Evolutionary conservation across 1,284 basidiomycete species (phyloP).

Genomic region (Heterobasidion annosum): DNA sequence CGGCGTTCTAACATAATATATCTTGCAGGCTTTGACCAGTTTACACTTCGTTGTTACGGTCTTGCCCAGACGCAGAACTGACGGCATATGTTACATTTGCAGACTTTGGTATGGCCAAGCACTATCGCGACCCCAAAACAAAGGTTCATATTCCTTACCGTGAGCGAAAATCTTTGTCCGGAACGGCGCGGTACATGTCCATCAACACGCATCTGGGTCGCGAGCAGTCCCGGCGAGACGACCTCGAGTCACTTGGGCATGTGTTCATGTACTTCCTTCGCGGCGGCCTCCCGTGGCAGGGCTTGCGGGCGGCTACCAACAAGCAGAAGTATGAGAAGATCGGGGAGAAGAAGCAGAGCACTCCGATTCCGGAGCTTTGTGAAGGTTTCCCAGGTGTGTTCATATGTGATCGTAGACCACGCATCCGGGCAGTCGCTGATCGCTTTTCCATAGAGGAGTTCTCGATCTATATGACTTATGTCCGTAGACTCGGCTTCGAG

Average conservation of each 20-base stretch:
- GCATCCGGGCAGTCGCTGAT: background rate
- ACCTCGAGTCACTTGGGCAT: constrained; percentile 90
- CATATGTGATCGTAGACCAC: background rate
- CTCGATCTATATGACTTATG: constrained; percentile 95
- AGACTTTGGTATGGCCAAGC: constrained; percentile 99
- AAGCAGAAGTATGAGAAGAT: constrained; percentile 99
- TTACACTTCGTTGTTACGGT: background rate
- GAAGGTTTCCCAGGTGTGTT: constrained; percentile 90
- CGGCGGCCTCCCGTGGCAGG: constrained; percentile 92
- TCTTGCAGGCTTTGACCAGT: background rate
- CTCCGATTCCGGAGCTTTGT: constrained; percentile 86
- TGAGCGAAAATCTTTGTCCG: constrained; percentile 96
- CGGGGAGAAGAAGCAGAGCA: constrained; percentile 96
- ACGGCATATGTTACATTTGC: constrained; percentile 15
- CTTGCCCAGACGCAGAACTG: background rate
- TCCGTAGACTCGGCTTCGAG: constrained; percentile 92
- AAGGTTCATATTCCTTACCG: constrained; percentile 97
- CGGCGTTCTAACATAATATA: background rate
- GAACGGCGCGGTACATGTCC: constrained; percentile 97
- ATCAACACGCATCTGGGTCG: constrained; percentile 98
- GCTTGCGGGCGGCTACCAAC: constrained; percentile 91
- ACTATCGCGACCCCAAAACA: constrained; percentile 97
- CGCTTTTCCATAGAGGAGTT: constrained; percentile 69
- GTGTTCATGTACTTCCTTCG: constrained; percentile 99
- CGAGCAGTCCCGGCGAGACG: constrained; percentile 85